These are phyloP conservation scores for Leishmania tropica DNA, from an alignment of 208 protist species.

Conservation along the genomic window DNA sequence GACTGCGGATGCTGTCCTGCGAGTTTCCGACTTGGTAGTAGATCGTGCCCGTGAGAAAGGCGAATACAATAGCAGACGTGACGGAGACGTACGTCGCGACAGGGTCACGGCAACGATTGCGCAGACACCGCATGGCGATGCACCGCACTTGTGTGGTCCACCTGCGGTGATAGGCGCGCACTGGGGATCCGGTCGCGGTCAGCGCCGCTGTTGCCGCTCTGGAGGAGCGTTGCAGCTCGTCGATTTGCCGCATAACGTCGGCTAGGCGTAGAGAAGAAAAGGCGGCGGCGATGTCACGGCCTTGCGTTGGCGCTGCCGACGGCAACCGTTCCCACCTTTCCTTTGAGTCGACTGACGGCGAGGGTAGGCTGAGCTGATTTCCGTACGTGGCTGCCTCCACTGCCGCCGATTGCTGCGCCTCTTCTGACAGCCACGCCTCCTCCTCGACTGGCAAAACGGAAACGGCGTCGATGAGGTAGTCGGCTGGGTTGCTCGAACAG, in stretches of 20 bases:
- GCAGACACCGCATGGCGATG: constrained; percentile 54
- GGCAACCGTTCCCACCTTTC: constrained; percentile 4
- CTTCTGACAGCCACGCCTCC: constrained; percentile 13
- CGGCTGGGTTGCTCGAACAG: constrained; percentile 73
- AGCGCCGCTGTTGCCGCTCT: not conserved
- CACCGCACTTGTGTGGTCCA: constrained; percentile 54
- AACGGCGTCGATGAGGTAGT: constrained; percentile 81
- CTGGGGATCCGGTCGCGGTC: not conserved
- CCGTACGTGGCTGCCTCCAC: not conserved
- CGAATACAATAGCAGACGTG: constrained; percentile 59
- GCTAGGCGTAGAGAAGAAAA: constrained; percentile 41
- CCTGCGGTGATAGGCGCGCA: constrained; percentile 37
- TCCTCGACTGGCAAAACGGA: constrained; percentile 33
- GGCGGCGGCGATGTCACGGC: constrained; percentile 48
- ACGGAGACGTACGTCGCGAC: constrained; percentile 49
- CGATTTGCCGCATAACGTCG: constrained; percentile 21
- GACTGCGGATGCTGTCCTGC: constrained; percentile 56
- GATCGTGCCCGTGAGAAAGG: constrained; percentile 65
- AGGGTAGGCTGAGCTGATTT: constrained; percentile 11
- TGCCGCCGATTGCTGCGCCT: constrained; percentile 4
- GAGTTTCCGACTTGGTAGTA: constrained; percentile 66
- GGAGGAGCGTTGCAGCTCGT: constrained; percentile 8
- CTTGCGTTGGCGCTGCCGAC: constrained; percentile 25
- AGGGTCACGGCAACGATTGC: constrained; percentile 67
- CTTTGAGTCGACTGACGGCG: not conserved